Percentiles rank a stretch among this genome's conserved stretches.
Conservation (phyloP, 768 basidiomycete species). For the Hypholoma sublateritium region DNA sequence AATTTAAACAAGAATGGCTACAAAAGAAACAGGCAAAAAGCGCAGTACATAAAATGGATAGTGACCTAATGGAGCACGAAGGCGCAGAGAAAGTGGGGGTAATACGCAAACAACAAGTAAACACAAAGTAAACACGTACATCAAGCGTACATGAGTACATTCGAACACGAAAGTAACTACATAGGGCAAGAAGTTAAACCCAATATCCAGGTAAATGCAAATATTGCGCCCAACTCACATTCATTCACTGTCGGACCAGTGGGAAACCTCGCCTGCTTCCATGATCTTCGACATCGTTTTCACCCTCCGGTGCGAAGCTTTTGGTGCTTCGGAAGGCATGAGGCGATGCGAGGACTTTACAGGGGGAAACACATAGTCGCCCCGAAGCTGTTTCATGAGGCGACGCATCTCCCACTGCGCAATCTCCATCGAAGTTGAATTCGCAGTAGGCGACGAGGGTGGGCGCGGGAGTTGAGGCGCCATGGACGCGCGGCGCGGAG, state of each 20-base stretch:
- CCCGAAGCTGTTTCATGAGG: conserved; percentile 34
- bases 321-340: conserved; percentile 16
- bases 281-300: conserved; percentile 33
- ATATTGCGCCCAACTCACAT: not conserved
- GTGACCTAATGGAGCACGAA: not conserved
- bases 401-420: conserved; percentile 37
- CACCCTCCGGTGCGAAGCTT: conserved; percentile 27
- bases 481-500: conserved; percentile 10
- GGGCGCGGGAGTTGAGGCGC: conserved; percentile 25
- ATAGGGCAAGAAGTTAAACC: not conserved
- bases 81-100: not conserved
- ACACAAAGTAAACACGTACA: too few species aligned
- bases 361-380: conserved; percentile 44
- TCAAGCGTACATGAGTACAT: not conserved
- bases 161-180: not conserved
- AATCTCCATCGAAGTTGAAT: conserved; percentile 32
- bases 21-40: not conserved
- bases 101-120: conserved; percentile 1
- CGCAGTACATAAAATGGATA: not conserved
- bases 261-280: conserved; percentile 31
- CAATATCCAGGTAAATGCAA: not conserved
- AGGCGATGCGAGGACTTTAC: conserved; percentile 24
- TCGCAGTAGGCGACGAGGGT: conserved; percentile 26
- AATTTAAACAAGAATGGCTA: not conserved
- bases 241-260: conserved; percentile 27